Conservation (phyloP, 768 basidiomycete genomes). For the Lactarius sanguifluus region DNA sequence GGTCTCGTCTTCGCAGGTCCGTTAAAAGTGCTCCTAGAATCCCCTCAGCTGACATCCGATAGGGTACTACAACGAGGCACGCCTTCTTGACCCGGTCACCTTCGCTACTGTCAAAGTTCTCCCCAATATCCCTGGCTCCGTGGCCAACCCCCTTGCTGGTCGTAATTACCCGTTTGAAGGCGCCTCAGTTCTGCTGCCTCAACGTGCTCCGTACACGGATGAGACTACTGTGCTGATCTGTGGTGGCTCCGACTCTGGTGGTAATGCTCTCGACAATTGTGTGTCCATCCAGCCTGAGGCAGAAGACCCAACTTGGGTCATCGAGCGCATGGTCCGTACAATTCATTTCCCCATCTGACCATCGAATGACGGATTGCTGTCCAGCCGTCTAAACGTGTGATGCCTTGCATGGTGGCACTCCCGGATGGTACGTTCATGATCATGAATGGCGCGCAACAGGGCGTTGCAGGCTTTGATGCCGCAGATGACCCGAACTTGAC, state of each 20-base stretch:
- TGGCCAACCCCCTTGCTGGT: conserved; percentile 67
- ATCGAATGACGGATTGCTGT: neutral
- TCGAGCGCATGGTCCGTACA: conserved; percentile 73
- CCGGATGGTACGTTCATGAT: conserved; percentile 78
- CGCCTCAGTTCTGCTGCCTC: conserved; percentile 66
- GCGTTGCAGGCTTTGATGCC: conserved; percentile 73
- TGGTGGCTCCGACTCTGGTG: conserved; percentile 63
- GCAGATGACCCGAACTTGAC: conserved; percentile 35
- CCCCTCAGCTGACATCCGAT: neutral
- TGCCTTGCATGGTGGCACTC: conserved; percentile 70
- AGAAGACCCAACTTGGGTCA: conserved; percentile 57
- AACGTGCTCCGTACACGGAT: conserved; percentile 69
- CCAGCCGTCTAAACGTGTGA: conserved; percentile 70
- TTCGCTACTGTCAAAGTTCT: conserved; percentile 59
- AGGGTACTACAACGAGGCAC: conserved; percentile 83
- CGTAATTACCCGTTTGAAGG: conserved; percentile 80
- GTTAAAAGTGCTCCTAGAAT: conserved; percentile 28
- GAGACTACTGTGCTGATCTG: conserved; percentile 70
- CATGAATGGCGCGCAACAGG: conserved; percentile 67
- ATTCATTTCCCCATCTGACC: neutral
- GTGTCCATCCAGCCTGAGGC: conserved; percentile 67
- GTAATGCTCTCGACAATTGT: conserved; percentile 65
- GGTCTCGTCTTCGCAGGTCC: conserved; percentile 68
- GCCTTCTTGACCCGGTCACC: conserved; percentile 64
- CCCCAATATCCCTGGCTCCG: conserved; percentile 74